Conservation (phyloP, 257 asterid genomes). For the Galeopsis tetrahit region DNA sequence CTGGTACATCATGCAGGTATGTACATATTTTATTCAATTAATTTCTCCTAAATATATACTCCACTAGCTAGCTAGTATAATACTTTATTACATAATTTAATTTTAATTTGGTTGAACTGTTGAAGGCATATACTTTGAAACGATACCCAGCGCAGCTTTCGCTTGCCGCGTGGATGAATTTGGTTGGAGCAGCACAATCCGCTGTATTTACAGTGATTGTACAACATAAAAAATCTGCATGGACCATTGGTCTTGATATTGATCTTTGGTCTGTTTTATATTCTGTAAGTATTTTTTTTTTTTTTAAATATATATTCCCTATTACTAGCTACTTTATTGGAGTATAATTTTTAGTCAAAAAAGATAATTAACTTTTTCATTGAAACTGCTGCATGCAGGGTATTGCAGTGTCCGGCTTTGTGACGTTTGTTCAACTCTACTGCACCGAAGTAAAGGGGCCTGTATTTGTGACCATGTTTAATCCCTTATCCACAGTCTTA, state of each 20-base stretch:
- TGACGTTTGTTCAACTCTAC: conserved; percentile 59
- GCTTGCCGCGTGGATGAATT: conserved; percentile 69
- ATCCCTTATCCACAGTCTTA: conserved; percentile 65
- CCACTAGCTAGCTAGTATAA: too few relatives aligned
- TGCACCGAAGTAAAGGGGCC: conserved; percentile 81
- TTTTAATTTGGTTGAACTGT: neutral
- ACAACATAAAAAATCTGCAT: conserved; percentile 54
- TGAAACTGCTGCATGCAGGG: too few relatives aligned
- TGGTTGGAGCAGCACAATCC: conserved; percentile 84
- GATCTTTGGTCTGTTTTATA: conserved; percentile 77
- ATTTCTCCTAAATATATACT: neutral
- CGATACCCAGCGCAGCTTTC: conserved; percentile 84
- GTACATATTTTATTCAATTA: too few relatives aligned
- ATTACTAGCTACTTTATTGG: too few relatives aligned
- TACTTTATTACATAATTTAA: too few relatives aligned
- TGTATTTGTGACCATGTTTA: conserved; percentile 76
- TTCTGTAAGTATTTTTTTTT: conserved; percentile 47
- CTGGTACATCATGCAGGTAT: conserved; percentile 81
- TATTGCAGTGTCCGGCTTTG: conserved; percentile 62
- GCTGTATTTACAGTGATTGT: conserved; percentile 65
- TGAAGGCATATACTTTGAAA: conserved; percentile 70
- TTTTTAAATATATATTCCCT: neutral
- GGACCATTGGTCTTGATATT: conserved; percentile 72
- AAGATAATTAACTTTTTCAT: too few relatives aligned
- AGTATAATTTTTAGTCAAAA: too few relatives aligned